Base-by-base conservation (phyloP, 768 basidiomycete genomes). In the Rhizopogon rudus region DNA sequence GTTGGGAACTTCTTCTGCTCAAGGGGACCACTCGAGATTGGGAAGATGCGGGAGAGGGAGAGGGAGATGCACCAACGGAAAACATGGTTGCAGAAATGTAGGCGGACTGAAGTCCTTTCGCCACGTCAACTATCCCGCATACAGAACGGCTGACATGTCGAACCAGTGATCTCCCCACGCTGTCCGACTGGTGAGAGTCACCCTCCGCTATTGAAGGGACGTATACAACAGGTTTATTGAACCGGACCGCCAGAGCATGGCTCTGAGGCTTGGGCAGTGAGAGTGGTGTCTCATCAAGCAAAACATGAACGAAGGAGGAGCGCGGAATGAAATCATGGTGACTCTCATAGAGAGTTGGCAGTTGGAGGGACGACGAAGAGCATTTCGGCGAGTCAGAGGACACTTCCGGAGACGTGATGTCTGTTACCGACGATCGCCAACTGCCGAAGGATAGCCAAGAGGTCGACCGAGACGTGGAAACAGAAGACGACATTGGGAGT, bases 1-100 rank as follows among this genome's bases (percentile, higher is more conserved):
- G 73, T 57, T 59, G 62, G 28, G 54, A 35, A 16, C 57, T 56
- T 44, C 55, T 56, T 35, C 61, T 64, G 37, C 51, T 62, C 13
- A 46, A 60, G 43, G 39, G 29, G 35, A 54, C 10, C 10, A 25
- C 35, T 51, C 7, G 55, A 48, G 54, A 61, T 49, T 59, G 70
- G 65, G 59, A 44, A 54, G 54, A 37, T 51, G 28, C 64, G 50
- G 48, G 55, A 51, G 55, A 33, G 60, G 61, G 58, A 62, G 72
- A 56, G 44, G 67, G 53, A 22, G 48, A 9, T 2, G 14, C 20
- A 43, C 64, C 71, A 53, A 76, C 73, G 29, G 76, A 66, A 65
- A 80, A 81, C 64, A 80, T 67, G 5, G 83, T 76, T 33, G 81
- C 79, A 44, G 73, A 69, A 56, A 85, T 76, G 59, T 84, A 86